Conservation (phyloP, 495 filamentous ascomycete genomes). For the Podospora tetraspora region DNA sequence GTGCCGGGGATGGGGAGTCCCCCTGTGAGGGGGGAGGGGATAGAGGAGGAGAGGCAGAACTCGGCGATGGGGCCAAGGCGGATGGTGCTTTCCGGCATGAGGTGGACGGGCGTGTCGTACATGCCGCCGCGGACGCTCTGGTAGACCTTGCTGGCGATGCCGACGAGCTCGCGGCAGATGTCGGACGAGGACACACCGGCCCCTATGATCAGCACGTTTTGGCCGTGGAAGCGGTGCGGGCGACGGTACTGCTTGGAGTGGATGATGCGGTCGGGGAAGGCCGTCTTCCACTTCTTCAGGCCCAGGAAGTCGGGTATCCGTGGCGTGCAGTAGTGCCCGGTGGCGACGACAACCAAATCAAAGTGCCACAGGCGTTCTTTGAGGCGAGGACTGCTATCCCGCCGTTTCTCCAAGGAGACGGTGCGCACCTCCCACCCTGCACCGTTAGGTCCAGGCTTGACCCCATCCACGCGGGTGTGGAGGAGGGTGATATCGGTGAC, state of each 20-base stretch:
- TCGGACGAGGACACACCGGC: slow-evolving; percentile 57
- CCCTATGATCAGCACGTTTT: slow-evolving; percentile 57
- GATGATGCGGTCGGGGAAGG: slow-evolving; percentile 46
- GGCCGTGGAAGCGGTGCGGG: slow-evolving; percentile 37
- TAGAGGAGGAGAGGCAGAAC: background rate
- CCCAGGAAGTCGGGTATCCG: slow-evolving; percentile 53
- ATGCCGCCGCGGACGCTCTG: slow-evolving; percentile 54
- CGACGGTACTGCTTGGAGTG: slow-evolving; percentile 60
- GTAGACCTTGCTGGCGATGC: slow-evolving; percentile 45
- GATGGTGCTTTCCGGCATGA: slow-evolving; percentile 43
- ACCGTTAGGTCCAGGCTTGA: slow-evolving; percentile 39
- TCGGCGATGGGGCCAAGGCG: slow-evolving; percentile 46
- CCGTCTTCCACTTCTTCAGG: slow-evolving; percentile 47
- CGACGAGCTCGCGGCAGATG: slow-evolving; percentile 53
- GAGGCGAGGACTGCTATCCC: slow-evolving; percentile 5
- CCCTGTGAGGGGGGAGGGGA: background rate
- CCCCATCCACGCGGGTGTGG: slow-evolving; percentile 53
- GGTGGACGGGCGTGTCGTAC: slow-evolving; percentile 49
- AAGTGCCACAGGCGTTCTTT: slow-evolving; percentile 36
- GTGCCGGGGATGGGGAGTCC: slow-evolving; percentile 21
- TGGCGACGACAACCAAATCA: slow-evolving; percentile 53
- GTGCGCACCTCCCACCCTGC: slow-evolving; percentile 48
- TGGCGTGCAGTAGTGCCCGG: slow-evolving; percentile 55
- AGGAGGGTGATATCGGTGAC: slow-evolving; percentile 48
- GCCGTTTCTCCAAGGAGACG: slow-evolving; percentile 31